Base-by-base conservation (phyloP, 2,329 filamentous ascomycete species). In the Talaromyces sp. region DNA sequence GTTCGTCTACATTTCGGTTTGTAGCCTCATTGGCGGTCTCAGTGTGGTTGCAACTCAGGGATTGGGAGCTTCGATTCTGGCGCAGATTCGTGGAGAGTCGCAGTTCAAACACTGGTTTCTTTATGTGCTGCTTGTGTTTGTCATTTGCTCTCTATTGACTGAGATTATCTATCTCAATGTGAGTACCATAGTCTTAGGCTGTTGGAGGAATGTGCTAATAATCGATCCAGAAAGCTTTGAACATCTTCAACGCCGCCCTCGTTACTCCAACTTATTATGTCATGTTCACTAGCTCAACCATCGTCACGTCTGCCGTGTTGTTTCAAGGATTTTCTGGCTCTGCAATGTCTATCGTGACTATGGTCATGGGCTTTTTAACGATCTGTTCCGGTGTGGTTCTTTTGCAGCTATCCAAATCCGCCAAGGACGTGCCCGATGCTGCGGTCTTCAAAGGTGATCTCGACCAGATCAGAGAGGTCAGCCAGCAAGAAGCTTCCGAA, bases 261-360 rank as follows among this genome's bases (percentile, higher is more conserved):
- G 95, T 99, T 64, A 99, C 95, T 0, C 95, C 95, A 0, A 99
- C 95, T 2, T 99, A 99, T 79, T 99, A 99, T 75, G 95, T 99
- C 67, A 93, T 96, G 80, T 99, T 99, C 75, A 99, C 95, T 42
- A 96, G 89, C 69, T 90, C 92, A 5, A 98, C 95, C 21, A 97
- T 99, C 67, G 86, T 98, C 68, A 96, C 93, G 5, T 97, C 93
- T 0, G 90, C 93, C 3, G 88, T 99, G 54, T 81, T 99, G 2
- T 98, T 98, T 77, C 88, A 87, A 66, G 95, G 95, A 7, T 97
- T 99, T 83, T 93, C 96, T 72, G 95, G 93, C 39, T 91, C 91
- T 0, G 83, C 85, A 0, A 83, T 86, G 5, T 86, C 90, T 28
- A 98, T 99, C 63, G 83, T 91, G 52, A 96, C 92, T 0, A 90